Evolutionary conservation across 768 basidiomycete genomes (phyloP).

Genomic region (Auriscalpium vulgare): DNA sequence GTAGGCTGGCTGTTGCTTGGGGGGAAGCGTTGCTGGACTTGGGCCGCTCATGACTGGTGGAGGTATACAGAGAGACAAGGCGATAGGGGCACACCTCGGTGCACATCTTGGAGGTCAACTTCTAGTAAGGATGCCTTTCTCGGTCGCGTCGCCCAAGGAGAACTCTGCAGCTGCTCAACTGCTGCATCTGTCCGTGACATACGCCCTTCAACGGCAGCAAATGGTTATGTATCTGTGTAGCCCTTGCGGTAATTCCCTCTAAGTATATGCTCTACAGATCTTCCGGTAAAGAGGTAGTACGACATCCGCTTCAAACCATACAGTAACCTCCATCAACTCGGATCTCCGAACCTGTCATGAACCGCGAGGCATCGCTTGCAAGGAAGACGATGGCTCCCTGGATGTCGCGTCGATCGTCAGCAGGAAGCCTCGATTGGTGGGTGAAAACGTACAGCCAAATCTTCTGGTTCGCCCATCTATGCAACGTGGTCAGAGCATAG

Average conservation of each 20-base stretch:
- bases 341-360: constrained; percentile 82
- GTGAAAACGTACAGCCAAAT: constrained; percentile 55
- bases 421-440: neutral
- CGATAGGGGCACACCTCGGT: neutral
- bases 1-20: constrained; percentile 28
- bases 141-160: too few relatives aligned
- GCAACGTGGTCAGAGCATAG: constrained; percentile 8
- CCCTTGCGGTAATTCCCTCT: neutral
- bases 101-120: too few relatives aligned
- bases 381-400: constrained; percentile 88
- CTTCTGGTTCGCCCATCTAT: constrained; percentile 89
- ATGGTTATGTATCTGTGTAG: neutral
- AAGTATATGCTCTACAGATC: neutral
- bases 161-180: too few relatives aligned
- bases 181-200: too few relatives aligned
- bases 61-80: neutral
- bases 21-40: constrained; percentile 1
- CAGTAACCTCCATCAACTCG: constrained; percentile 91
- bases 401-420: neutral
- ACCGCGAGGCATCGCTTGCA: constrained; percentile 82
- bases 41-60: neutral
- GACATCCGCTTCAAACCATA: constrained; percentile 34
- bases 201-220: too few relatives aligned
- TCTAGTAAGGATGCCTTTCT: too few relatives aligned
- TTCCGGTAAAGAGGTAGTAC: neutral